Base-by-base conservation (phyloP, 2,329 filamentous ascomycete species). In the Tolypocladium ophioglossoides region DNA sequence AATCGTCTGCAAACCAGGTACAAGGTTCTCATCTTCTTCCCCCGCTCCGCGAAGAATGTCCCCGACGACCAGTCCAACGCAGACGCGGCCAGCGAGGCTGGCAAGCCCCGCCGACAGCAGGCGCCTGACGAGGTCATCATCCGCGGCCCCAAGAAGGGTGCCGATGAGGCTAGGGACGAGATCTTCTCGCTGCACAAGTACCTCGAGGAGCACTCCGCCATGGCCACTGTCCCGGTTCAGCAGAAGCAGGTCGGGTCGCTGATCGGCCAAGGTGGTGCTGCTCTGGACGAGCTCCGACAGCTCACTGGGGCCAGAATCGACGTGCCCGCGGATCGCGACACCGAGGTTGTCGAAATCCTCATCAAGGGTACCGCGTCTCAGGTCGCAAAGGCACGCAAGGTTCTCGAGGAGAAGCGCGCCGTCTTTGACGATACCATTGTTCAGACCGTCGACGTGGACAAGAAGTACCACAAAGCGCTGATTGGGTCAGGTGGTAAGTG, bases 11-110 rank as follows among this genome's bases (percentile, higher is more conserved):
- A 99, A 72, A 89, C 86, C 54, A 87, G 91, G 49, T 96, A 99
- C 77, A 86, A 87, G 66, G 94, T 99, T 44, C 85, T 91, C 58
- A 94, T 99, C 63, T 92, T 96, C 74, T 99, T 99, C 77, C 94
- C 94, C 12, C 79, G 79, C 53, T 77, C 78, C 8, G 74, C 75
- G 41, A 89, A 91, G 67, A 63, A 58, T 40, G 73, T 69, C 52
- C 78, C 80, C 56, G 88, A 94, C 56, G 90, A 95, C 54, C 80
- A 84, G 55, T 82, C 84, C 16, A 80, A 80, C 58, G 80, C 77
- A 16, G 91, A 92, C 62, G 84, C 80, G 39, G 78, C 78, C 32
- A 87, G 85, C 59, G 87, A 92, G 56, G 75, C 76, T 55, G 83
- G 81, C 57, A 84, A 83, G 67, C 76, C 78, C 50, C 80, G 83